phyloP scores from a whole-genome alignment of 148 eudicot species.

The Chenopodium suecicum region DNA sequence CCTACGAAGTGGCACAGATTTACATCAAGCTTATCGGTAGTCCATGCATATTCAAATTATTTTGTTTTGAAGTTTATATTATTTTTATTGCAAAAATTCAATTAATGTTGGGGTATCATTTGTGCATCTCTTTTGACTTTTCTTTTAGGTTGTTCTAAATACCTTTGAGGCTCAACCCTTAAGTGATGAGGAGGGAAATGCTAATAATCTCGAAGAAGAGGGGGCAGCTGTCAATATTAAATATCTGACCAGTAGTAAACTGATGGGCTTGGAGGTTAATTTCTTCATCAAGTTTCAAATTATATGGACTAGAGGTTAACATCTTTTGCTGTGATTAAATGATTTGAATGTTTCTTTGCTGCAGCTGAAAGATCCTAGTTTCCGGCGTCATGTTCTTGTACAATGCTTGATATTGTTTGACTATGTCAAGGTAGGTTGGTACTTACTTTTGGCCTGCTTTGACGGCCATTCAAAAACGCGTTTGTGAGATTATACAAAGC shows the following conservation, averaged over 20 bases:
- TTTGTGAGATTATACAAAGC: background rate
- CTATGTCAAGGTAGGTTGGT: slow-evolving; percentile 68
- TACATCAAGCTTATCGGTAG: slow-evolving; percentile 81
- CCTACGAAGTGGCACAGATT: slow-evolving; percentile 86
- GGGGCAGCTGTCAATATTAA: slow-evolving; percentile 85
- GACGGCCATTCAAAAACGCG: background rate
- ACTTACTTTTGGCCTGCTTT: background rate
- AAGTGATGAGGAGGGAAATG: slow-evolving; percentile 94
- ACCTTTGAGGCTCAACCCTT: slow-evolving; percentile 98
- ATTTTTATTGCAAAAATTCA: background rate
- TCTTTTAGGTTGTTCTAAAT: slow-evolving; percentile 68
- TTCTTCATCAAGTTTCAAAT: background rate
- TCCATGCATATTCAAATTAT: background rate
- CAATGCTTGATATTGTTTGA: slow-evolving; percentile 94
- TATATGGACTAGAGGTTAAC: background rate
- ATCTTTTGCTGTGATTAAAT: slow-evolving; percentile 11
- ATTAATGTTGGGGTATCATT: background rate
- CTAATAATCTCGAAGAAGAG: slow-evolving; percentile 86
- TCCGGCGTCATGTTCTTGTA: slow-evolving; percentile 90
- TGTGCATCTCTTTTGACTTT: slow-evolving; percentile 9
- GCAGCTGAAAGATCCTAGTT: slow-evolving; percentile 98
- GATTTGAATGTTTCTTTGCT: slow-evolving; percentile 13
- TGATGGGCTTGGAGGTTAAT: slow-evolving; percentile 95
- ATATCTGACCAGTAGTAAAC: slow-evolving; percentile 97
- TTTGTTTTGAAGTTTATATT: background rate